phyloP scores from a whole-genome alignment of 306 rosid species.

The Ormosia emarginata region DNA sequence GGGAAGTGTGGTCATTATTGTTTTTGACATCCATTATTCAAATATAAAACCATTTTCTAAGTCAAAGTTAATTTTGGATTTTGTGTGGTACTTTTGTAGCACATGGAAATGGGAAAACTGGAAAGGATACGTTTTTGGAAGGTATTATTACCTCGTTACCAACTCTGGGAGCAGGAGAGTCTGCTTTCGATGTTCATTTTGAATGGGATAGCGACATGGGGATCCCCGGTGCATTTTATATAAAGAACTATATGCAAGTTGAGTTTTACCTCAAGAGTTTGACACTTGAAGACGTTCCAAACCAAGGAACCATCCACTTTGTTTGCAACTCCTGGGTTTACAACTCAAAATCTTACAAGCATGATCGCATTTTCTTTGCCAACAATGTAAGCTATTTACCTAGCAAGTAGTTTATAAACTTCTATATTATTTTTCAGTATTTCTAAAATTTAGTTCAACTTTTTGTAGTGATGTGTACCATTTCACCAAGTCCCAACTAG shows the following conservation, averaged over 20 bases:
- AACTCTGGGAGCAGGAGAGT: conserved; percentile 43
- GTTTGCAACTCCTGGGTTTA: conserved; percentile 87
- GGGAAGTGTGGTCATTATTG: too few relatives aligned
- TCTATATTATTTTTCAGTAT: too few relatives aligned
- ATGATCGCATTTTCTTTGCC: conserved; percentile 64
- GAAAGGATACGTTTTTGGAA: conserved; percentile 55
- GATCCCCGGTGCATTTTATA: conserved; percentile 66
- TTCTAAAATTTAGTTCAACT: not conserved
- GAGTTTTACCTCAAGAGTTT: conserved; percentile 63
- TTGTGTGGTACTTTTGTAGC: conserved; percentile 15
- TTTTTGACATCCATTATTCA: too few relatives aligned
- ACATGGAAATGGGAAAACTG: conserved; percentile 50
- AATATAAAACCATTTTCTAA: too few relatives aligned
- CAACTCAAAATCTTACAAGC: conserved; percentile 39
- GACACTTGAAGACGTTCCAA: conserved; percentile 66
- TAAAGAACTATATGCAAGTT: conserved; percentile 53
- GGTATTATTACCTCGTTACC: conserved; percentile 38
- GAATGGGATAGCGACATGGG: conserved; percentile 56
- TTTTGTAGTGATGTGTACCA: not conserved
- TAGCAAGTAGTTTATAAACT: not conserved
- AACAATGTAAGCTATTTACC: conserved; percentile 48
- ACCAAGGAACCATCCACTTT: conserved; percentile 55
- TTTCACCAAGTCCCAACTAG: not conserved
- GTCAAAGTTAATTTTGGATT: not conserved
- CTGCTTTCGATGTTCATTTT: conserved; percentile 48